These are phyloP conservation scores for Catunica adiposa DNA, from an alignment of 2,329 filamentous ascomycete species.

Conservation along the genomic window DNA sequence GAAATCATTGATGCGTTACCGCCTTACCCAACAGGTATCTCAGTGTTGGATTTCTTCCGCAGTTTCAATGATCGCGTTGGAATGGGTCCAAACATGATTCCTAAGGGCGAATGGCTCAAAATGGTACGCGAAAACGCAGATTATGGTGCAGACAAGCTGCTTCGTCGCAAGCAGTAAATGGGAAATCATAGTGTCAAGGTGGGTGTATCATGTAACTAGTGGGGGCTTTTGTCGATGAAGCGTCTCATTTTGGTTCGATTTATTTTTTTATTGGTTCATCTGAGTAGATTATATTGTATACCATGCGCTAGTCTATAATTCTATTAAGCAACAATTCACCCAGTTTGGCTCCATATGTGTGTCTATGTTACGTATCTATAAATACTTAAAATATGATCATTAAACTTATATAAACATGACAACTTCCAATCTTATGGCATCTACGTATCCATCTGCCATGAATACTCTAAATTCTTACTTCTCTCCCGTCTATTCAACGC, in stretches of 20 bases:
- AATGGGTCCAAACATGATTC: conserved; percentile 34
- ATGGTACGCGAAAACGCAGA: conserved; percentile 39
- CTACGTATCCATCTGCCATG: conserved; percentile 92
- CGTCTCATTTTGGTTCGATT: too few relatives aligned
- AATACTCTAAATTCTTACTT: conserved; percentile 67
- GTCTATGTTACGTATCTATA: too few relatives aligned
- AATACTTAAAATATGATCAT: background rate
- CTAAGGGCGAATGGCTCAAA: conserved; percentile 39
- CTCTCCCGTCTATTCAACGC: conserved; percentile 64
- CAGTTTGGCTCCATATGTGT: too few relatives aligned
- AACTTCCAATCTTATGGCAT: background rate
- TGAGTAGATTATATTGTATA: background rate
- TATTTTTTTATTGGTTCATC: too few relatives aligned
- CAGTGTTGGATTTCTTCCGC: conserved; percentile 36
- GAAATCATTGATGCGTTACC: conserved; percentile 40
- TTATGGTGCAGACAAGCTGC: conserved; percentile 38
- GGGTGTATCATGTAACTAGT: background rate
- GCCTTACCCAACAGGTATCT: conserved; percentile 33
- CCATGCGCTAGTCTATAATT: too few relatives aligned
- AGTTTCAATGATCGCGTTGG: conserved; percentile 37
- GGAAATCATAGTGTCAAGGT: background rate
- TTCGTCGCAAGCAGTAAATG: conserved; percentile 26
- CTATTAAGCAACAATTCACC: too few relatives aligned
- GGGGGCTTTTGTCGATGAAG: too few relatives aligned
- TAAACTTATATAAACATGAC: background rate